Conservation (phyloP, 2,329 filamentous ascomycete genomes). For the Colletotrichum liaoningense region DNA sequence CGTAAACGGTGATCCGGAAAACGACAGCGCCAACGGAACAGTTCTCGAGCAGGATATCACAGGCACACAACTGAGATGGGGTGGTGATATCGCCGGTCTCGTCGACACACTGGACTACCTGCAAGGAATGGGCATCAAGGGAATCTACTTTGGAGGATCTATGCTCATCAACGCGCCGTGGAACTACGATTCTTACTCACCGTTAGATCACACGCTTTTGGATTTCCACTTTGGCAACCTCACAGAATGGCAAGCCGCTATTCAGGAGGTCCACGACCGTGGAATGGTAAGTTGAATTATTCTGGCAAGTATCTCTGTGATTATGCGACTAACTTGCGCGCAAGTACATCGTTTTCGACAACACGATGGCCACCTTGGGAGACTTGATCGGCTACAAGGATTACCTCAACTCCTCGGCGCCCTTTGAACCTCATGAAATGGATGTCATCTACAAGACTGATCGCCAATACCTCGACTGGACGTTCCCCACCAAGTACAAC, state of each 20-base stretch:
- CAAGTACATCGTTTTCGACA: constrained; percentile 75
- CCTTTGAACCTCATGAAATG: constrained; percentile 66
- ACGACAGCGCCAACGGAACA: constrained; percentile 72
- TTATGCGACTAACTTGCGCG: constrained; percentile 68
- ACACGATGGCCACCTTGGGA: constrained; percentile 73
- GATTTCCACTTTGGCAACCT: constrained; percentile 73
- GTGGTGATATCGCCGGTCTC: constrained; percentile 71
- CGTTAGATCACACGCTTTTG: constrained; percentile 72
- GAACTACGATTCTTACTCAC: constrained; percentile 68
- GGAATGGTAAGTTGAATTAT: constrained; percentile 64
- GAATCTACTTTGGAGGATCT: constrained; percentile 71
- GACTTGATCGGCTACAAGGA: constrained; percentile 73
- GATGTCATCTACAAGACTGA: constrained; percentile 66
- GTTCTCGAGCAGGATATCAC: constrained; percentile 69
- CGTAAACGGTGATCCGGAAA: constrained; percentile 72
- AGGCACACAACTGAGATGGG: constrained; percentile 72
- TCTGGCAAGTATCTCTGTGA: not conserved
- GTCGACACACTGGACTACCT: constrained; percentile 72
- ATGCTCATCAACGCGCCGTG: constrained; percentile 74
- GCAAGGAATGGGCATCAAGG: constrained; percentile 73
- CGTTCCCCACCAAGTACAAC: constrained; percentile 63
- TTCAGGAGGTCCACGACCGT: constrained; percentile 68
- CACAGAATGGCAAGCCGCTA: constrained; percentile 65
- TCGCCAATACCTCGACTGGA: constrained; percentile 69
- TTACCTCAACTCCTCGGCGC: constrained; percentile 67